phyloP scores from a whole-genome alignment of 768 basidiomycete genomes.

The Lactarius sanguifluus region DNA sequence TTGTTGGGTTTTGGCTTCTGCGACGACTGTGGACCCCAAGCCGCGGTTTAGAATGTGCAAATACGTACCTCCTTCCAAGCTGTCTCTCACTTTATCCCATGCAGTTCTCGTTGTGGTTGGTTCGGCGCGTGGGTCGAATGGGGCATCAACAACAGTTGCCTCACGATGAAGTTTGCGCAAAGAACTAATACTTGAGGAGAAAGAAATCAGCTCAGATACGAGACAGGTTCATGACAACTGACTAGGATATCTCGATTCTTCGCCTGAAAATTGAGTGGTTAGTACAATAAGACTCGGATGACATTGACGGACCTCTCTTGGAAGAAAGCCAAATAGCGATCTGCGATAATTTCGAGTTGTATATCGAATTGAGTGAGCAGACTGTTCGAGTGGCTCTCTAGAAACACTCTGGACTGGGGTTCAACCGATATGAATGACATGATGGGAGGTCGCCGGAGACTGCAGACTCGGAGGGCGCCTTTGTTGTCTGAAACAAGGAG shows the following conservation, averaged over 20 bases:
- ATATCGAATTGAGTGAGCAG: neutral
- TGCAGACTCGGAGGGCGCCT: neutral
- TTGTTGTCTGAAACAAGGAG: neutral
- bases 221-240: neutral
- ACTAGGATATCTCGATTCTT: neutral
- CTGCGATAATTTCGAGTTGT: neutral
- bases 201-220: neutral
- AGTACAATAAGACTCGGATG: neutral
- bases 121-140: neutral
- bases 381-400: neutral
- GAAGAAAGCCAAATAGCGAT: constrained; percentile 1
- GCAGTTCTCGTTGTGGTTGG: neutral
- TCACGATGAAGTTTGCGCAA: neutral
- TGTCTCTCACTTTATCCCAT: neutral
- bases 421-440: neutral
- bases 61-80: neutral
- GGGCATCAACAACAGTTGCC: neutral
- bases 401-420: neutral
- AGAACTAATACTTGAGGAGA: neutral
- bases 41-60: neutral
- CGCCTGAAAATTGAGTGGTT: neutral
- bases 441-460: neutral
- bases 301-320: neutral
- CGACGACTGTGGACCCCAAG: too few species aligned
- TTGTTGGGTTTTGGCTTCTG: too few species aligned